Evolutionary conservation across 169 alveolate genomes (phyloP), one percentile per base, ranked within the genome.

Genomic region (Plasmodium inui): DNA sequence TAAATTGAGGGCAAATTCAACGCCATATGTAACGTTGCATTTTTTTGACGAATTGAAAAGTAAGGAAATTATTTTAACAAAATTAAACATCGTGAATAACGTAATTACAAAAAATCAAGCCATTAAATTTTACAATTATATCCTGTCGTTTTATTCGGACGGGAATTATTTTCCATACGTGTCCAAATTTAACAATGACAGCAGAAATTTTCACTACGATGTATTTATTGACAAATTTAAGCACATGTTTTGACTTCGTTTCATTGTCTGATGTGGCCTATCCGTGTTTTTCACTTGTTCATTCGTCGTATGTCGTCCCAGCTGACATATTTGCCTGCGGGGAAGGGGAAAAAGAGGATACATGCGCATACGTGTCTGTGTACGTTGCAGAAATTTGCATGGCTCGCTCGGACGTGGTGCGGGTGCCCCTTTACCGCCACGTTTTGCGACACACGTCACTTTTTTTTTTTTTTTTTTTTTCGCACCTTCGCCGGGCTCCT

Each of bases 251-350:
- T 85, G 79, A 85, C 19, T 12, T n/a, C n/a, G n/a, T 39, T 37
- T 26, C 30, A 41, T 2, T 83, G n/a, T 70, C 7, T 39, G 72
- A n/a, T 32, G 46, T 19, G 70, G 46, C 61, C 7, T 71, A 1
- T 55, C 61, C 34, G 7, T 81, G 30, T 30, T 22, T 81, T 55
- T 76, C 81, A 85, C 44, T 53, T 73, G 44, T 85, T 85, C 82
- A 74, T 73, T 74, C 78, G 53, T 74, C 93, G 32, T 85, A 85
- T 85, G 37, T 85, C 93, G n/a, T 85, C 93, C 93, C 93, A 85
- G 85, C 82, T 85, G 41, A 85, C 81, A 7, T 82, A 85, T 73
- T 74, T 74, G 32, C 83, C 93, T 85, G 32, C 74, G 53, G 30
- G 73, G 57, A n/a, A n/a, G 30, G 73, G 46, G 53, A 53, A 12